Base-by-base conservation (phyloP, 257 asterid genomes). In the Capsicum chinense region DNA sequence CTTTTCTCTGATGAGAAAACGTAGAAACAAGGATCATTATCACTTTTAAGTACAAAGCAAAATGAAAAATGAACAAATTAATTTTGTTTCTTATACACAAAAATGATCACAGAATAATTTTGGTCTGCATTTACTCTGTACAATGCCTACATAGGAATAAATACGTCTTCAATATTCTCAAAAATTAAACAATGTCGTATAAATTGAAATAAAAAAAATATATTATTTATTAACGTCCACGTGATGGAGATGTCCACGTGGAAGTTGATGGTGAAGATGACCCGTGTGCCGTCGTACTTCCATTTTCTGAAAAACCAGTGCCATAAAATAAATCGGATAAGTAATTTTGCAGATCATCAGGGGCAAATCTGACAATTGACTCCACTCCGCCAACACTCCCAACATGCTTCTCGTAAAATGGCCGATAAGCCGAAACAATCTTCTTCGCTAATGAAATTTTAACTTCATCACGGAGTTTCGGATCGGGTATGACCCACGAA, bases 401-500 rank as follows among this genome's bases (percentile, higher is more conserved):
- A 16, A 26, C 50, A 50, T 91, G 21, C 80, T 84, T 89, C 52
- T 82, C 73, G 85, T 89, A 92, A 33, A 91, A 83, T 6, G 2
- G 86, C 26, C 87, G 92, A 80, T 94, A 94, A 68, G 62, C 58
- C 17, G 92, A 89, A 7, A 89, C 83, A 12, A 94, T 59, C 33
- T 82, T 87, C 10, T 79, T 87, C 5, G 88, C 90, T 6, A 94
- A 52, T 0, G 95, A 89, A 11, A 85, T n/a, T 69, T 88, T 91
- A 21, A 90, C 88, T 1, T 87, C 84, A 59, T 92, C 98, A 0
- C 94, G 90, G 5, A 92, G 69, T 8, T 78, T 88, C 87, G 88
- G 90, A 87, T 94, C 95, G 86, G 95, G 95, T 91, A 94, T 91
- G 67, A 92, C 90, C 98, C 98, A 94, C 13, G 92, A 47, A 47